A percentile compares a stretch with the other conserved stretches of the same genome.
phyloP scores from a whole-genome alignment of 768 basidiomycete species.

The Termitomyces sp. region DNA sequence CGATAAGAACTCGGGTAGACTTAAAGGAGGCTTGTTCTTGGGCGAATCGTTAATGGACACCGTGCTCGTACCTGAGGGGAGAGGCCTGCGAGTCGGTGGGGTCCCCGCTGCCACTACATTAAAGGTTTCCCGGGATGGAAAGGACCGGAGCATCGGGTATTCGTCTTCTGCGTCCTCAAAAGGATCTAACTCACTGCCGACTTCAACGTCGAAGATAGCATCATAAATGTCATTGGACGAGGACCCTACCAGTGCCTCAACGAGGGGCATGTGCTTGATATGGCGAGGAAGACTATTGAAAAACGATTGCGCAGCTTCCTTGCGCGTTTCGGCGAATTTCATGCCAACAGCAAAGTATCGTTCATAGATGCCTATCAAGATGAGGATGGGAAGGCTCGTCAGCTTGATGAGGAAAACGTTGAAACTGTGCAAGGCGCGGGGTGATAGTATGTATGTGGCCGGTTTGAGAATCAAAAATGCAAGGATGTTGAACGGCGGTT shows the following conservation, averaged over 20 bases:
- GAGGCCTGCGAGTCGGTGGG: slow-evolving; percentile 23
- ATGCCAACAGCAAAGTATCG: slow-evolving; percentile 56
- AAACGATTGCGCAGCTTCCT: slow-evolving; percentile 49
- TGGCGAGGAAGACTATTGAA: slow-evolving; percentile 67
- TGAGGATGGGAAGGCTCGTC: slow-evolving; percentile 79
- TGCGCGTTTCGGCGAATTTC: slow-evolving; percentile 48
- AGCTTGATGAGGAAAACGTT: slow-evolving; percentile 86
- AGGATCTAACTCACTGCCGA: slow-evolving; percentile 42
- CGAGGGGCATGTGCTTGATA: slow-evolving; percentile 68
- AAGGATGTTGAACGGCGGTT: slow-evolving; percentile 84
- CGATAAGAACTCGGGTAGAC: slow-evolving; percentile 17
- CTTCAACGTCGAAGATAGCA: slow-evolving; percentile 75
- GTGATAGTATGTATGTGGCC: slow-evolving; percentile 68
- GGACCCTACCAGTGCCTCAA: slow-evolving; percentile 77
- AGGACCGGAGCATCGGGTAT: slow-evolving; percentile 32
- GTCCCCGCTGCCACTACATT: slow-evolving; percentile 13
- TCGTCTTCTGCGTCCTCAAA: slow-evolving; percentile 52
- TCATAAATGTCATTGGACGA: slow-evolving; percentile 66
- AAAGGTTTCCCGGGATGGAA: slow-evolving; percentile 36
- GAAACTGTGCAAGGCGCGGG: slow-evolving; percentile 73
- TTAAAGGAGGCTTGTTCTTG: slow-evolving; percentile 16
- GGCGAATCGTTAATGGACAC: slow-evolving; percentile 23
- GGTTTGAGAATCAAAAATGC: slow-evolving; percentile 83
- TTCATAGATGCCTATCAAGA: slow-evolving; percentile 79
- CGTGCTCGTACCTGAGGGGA: slow-evolving; percentile 20